Evolutionary conservation across 2,329 filamentous ascomycete genomes (phyloP).

Genomic region (Alternaria sp.): DNA sequence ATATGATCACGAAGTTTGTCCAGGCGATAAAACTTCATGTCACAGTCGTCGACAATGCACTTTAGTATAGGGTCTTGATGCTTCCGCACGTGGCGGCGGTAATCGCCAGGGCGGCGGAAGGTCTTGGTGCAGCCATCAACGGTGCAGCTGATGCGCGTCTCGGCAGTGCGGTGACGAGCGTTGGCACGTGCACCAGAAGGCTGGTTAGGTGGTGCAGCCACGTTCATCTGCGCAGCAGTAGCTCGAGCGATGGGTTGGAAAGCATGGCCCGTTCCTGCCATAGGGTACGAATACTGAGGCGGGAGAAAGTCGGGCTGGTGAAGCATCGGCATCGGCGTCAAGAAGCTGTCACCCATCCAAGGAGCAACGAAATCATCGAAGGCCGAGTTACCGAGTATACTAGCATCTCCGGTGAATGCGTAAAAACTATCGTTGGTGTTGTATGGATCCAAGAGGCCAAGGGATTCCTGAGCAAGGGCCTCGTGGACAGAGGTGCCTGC

Average conservation of each 20-base stretch:
- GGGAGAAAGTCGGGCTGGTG: background rate
- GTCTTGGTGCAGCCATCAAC: background rate
- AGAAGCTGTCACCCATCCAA: background rate
- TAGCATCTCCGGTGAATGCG: background rate
- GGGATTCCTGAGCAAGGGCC: background rate
- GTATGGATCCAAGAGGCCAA: background rate
- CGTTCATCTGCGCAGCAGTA: background rate
- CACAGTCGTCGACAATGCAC: background rate
- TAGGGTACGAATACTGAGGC: background rate
- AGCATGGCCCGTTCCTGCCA: background rate
- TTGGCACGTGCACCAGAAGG: background rate
- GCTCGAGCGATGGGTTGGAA: background rate
- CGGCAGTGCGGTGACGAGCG: background rate
- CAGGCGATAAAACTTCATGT: constrained; percentile 12
- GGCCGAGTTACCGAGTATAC: too few relatives aligned
- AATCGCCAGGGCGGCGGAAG: constrained; percentile 2
- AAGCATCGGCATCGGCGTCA: background rate
- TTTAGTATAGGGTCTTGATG: background rate
- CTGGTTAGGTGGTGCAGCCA: background rate
- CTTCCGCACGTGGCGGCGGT: background rate
- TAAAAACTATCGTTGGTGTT: background rate
- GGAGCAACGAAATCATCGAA: background rate
- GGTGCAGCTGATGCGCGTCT: background rate
- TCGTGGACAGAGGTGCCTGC: background rate
- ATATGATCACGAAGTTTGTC: constrained; percentile 12